These are phyloP conservation scores for Zostera marina DNA, from an alignment of 116 monocot species.

Conservation along the genomic window DNA sequence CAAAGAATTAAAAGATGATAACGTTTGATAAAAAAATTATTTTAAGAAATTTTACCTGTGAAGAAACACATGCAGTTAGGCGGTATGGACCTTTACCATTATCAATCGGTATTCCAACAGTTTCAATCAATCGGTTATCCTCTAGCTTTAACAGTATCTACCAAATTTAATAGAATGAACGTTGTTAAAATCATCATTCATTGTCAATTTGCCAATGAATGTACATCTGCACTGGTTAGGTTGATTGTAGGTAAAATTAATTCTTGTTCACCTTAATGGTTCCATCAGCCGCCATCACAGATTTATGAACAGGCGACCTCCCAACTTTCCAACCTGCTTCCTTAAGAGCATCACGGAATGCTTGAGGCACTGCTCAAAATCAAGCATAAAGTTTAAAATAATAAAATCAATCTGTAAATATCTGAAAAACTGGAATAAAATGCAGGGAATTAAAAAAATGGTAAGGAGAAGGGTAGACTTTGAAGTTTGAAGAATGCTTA, in stretches of 20 bases:
- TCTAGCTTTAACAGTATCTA: conserved; percentile 79
- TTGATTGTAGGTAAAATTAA: not conserved
- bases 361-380: conserved; percentile 62
- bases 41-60: conserved; percentile 38
- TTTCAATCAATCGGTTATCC: conserved; percentile 87
- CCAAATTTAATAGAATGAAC: conserved; percentile 1
- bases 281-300: conserved; percentile 72
- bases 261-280: conserved; percentile 53
- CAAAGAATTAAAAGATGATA: not conserved
- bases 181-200: not conserved
- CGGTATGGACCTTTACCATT: conserved; percentile 55
- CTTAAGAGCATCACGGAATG: conserved; percentile 41
- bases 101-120: conserved; percentile 88
- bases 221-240: not conserved
- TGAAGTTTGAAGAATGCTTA: conserved; percentile 3
- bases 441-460: not conserved
- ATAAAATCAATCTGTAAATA: not conserved
- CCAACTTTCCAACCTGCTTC: conserved; percentile 80
- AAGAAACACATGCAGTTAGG: conserved; percentile 93
- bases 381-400: not conserved
- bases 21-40: not conserved
- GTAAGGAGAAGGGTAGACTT: not conserved
- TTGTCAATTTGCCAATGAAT: not conserved
- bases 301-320: conserved; percentile 61
- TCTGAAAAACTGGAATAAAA: not conserved